A percentile compares a stretch with the other conserved stretches of the same genome.
phyloP scores from a whole-genome alignment of 495 filamentous ascomycete genomes.

The Thozetella sp. region DNA sequence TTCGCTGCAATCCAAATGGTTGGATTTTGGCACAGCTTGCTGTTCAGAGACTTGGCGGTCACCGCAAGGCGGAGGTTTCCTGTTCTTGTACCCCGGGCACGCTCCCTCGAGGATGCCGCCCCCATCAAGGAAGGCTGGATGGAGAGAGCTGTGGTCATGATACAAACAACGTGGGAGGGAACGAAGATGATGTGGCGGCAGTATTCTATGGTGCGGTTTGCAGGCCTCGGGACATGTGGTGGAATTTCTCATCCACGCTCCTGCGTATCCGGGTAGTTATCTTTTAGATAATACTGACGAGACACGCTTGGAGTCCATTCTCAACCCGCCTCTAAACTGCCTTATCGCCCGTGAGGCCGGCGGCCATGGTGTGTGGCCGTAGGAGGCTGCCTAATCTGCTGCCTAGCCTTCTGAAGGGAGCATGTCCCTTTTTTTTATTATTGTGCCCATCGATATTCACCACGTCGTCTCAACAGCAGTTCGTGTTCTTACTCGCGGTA shows the following conservation, averaged over 20 bases:
- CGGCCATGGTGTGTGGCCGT: too few species aligned
- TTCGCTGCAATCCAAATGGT: constrained; percentile 22
- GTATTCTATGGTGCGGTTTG: not conserved
- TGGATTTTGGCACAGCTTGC: constrained; percentile 12
- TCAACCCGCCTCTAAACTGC: not conserved
- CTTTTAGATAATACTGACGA: not conserved
- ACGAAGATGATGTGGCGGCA: not conserved
- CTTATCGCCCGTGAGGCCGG: not conserved
- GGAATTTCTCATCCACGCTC: not conserved
- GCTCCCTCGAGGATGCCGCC: not conserved
- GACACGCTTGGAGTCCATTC: not conserved
- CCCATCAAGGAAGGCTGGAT: constrained; percentile 1
- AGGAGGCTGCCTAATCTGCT: too few species aligned
- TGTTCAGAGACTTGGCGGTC: constrained; percentile 14
- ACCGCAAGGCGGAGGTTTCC: constrained; percentile 12
- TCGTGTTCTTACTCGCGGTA: too few species aligned
- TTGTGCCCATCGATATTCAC: too few species aligned
- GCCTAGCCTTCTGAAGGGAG: too few species aligned
- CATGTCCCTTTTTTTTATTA: too few species aligned
- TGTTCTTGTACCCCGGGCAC: constrained; percentile 9
- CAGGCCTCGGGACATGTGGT: not conserved
- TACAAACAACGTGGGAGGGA: not conserved
- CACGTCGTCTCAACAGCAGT: too few species aligned
- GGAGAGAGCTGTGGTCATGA: not conserved
- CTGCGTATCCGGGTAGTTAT: not conserved